Evolutionary conservation across 495 filamentous ascomycete genomes (phyloP).

Genomic region (Delitschia confertaspora): DNA sequence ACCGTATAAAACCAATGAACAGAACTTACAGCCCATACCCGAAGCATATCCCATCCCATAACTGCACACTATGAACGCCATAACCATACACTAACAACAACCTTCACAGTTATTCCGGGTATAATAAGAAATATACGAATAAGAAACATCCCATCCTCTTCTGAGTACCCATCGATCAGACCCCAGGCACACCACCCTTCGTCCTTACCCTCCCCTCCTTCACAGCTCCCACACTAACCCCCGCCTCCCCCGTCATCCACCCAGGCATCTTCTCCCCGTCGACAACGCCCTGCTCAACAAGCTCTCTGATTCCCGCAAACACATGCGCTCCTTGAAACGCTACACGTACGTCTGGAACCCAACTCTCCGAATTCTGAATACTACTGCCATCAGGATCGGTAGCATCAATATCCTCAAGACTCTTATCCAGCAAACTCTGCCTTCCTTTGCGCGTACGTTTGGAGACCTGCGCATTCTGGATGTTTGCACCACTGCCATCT

Average conservation of each 20-base stretch:
- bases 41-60: neutral
- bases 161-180: conserved; percentile 4
- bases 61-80: neutral
- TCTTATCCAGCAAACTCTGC: conserved; percentile 12
- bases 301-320: conserved; percentile 67
- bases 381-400: conserved; percentile 15
- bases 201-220: conserved; percentile 45
- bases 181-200: conserved; percentile 9
- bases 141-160: neutral
- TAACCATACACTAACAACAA: no score
- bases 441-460: conserved; percentile 10
- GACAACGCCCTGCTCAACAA: conserved; percentile 64
- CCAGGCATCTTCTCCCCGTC: conserved; percentile 72
- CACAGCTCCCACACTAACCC: conserved; percentile 62
- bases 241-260: conserved; percentile 86
- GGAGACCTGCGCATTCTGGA: conserved; percentile 41
- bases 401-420: conserved; percentile 13
- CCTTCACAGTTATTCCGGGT: conserved; percentile 2
- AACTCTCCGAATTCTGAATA: conserved; percentile 23
- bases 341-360: conserved; percentile 52
- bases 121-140: neutral
- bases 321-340: conserved; percentile 67
- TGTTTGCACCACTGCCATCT: no score
- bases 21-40: no score
- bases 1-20: no score